Base-by-base conservation (phyloP, 805 yeast species). In the Phaffomyces opuntiae region DNA sequence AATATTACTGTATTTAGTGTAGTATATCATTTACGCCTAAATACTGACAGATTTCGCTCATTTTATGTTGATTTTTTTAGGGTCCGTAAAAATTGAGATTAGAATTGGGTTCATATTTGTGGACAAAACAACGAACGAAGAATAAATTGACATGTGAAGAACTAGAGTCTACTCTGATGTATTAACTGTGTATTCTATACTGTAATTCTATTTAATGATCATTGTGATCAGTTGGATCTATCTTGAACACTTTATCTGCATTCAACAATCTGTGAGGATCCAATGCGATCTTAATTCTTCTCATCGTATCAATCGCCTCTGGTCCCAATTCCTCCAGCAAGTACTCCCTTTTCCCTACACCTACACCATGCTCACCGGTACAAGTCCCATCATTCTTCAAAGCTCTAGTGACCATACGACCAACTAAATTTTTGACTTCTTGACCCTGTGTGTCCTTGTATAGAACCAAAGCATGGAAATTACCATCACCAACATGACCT, bases 341-440 rank as follows among this genome's bases (percentile, higher is more conserved):
- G 48, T 71, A 79, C 27, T 74, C 75, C 51, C 90, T 65, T 57
- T 87, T 87, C 34, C 91, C 90, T 38, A 81, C 73, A 9, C 95
- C 96, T 36, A 87, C 77, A 13, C 95, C 96, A 59, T 87, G 95
- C 57, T 87, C 95, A 33, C 95, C 95, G 5, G 89, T 83, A 53
- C 88, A 81, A 2, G 96, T 87, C 2, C 95, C 95, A 44, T 86
- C 95, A 35, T 80, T 74, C 1, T 67, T 73, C 16, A 87, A 65
- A 0, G 91, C 95, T 36, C 81, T 61, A 38, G 71, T 57, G 40
- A 83, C 84, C 83, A 87, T 80, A 42, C 75, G 68, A 26, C 73
- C 71, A 13, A 83, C 81, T 12, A 83, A 55, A 12, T 59, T 55
- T 48, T 75, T 73, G 3, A 78, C 81, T 21, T 61, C 62, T 1